These are phyloP conservation scores for Chrysophaeum taylorii DNA, from an alignment of 352 stramenopile genomes.

Conservation along the genomic window DNA sequence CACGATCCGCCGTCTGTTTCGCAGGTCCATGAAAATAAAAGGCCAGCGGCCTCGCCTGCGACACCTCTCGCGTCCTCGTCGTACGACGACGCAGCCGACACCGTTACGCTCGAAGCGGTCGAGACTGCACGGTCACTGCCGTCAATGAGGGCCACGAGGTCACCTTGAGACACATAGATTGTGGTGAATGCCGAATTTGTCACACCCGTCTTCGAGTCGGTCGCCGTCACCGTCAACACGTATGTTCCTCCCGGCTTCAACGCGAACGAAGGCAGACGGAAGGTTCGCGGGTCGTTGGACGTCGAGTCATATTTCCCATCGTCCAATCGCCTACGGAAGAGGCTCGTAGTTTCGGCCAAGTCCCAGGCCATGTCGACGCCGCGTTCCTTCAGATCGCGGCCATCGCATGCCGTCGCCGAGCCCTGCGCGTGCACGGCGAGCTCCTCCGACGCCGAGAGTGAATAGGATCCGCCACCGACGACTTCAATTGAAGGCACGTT, in stretches of 20 bases:
- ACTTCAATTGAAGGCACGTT: not conserved
- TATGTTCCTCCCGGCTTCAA: too few species aligned
- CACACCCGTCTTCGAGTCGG: too few species aligned
- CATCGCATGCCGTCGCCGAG: not conserved
- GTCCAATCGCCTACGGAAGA: too few species aligned
- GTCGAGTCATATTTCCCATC: too few species aligned
- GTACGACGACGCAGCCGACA: not conserved
- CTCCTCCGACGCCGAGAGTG: not conserved
- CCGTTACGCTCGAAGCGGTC: not conserved
- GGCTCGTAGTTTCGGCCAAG: not conserved
- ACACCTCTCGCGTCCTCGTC: not conserved
- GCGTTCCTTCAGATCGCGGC: not conserved
- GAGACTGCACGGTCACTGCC: not conserved
- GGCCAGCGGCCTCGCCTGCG: not conserved
- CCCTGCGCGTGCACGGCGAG: not conserved
- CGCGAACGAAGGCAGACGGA: not conserved
- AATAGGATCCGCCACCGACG: not conserved
- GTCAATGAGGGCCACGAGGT: not conserved
- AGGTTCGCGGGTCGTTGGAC: not conserved
- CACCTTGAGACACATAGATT: too few species aligned
- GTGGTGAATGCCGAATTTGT: too few species aligned
- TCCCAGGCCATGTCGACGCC: not conserved
- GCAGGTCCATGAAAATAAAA: not conserved
- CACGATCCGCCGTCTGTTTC: not conserved
- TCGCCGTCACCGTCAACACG: too few species aligned